Percentiles rank a stretch among this genome's conserved stretches.
Conservation (phyloP, 805 yeast species). For the Saturnispora hagleri region DNA sequence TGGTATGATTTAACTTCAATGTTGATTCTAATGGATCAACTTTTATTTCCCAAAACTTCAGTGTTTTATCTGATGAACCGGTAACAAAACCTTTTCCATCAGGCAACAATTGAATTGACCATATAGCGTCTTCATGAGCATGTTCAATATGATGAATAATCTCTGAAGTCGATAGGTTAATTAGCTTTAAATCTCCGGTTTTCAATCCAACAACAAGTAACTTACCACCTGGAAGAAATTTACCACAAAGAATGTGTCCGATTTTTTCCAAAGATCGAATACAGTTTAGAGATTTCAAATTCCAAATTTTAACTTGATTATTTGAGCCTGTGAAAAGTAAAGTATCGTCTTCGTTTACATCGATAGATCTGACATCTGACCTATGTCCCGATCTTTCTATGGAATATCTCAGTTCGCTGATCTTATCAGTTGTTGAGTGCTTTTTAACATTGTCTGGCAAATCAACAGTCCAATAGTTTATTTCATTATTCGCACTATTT, state of each 20-base stretch:
- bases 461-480: conserved; percentile 56
- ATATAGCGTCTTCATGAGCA: conserved; percentile 72
- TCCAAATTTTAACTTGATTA: conserved; percentile 87
- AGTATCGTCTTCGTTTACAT: conserved; percentile 71
- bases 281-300: conserved; percentile 60
- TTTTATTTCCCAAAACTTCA: conserved; percentile 82
- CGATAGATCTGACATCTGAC: conserved; percentile 77
- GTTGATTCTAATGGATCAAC: conserved; percentile 51
- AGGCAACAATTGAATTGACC: conserved; percentile 81
- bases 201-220: conserved; percentile 83
- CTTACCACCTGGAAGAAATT: conserved; percentile 87
- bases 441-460: conserved; percentile 51
- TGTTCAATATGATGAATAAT: conserved; percentile 57
- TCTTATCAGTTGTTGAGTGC: conserved; percentile 32
- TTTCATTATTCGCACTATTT: conserved; percentile 62
- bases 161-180: conserved; percentile 78
- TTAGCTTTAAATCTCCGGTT: conserved; percentile 73
- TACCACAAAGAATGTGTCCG: conserved; percentile 75
- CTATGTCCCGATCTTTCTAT: conserved; percentile 82
- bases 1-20: conserved; percentile 60
- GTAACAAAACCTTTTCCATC: conserved; percentile 82
- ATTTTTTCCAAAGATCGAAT: conserved; percentile 73
- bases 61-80: conserved; percentile 88
- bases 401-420: conserved; percentile 38
- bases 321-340: conserved; percentile 84